Base-by-base conservation (phyloP, 305 asterid genomes). In the Fraxinus sp. region DNA sequence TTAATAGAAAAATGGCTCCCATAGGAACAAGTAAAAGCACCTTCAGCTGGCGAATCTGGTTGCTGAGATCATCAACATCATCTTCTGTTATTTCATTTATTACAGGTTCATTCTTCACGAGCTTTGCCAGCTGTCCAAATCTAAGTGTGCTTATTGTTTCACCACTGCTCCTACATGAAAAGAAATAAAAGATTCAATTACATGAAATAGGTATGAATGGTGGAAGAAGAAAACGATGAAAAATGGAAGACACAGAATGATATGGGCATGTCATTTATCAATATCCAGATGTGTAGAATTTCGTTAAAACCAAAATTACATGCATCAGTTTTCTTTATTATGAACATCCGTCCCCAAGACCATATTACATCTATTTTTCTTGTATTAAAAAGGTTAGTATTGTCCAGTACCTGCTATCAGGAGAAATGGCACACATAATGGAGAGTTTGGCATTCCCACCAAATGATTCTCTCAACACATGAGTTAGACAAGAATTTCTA, bases 21-120 rank as follows among this genome's bases (percentile, higher is more conserved):
- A 3, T 32, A 70, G 72, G 33, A 82, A 84, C 70, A 85, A 80
- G 57, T 18, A 71, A 71, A 32, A 78, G 43, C 88, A 94, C 99
- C 98, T 96, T 96, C 81, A 96, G 89, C 86, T 88, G 92, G 6
- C 98, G 93, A 85, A 96, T 96, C 90, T 93, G 97, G 89, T 94
- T 97, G 33, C 95, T 91, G 79, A 96, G 87, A 85, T 88, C 97
- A 83, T 93, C 90, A 73, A 92, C 96, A 83, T 93, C 97, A 75
- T 93, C 97, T 89, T 96, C 99, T 77, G 94, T 79, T 82, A 93
- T 94, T 91, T 92, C 98, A 87, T 96, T 94, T 87, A 93, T 89
- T 70, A 92, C 89, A 64, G 98, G 97, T 86, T 91, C 92, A 79
- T 96, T 96, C 84, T 90, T 90, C 84, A 94, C 71, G 75, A 90